Conservation (phyloP, 2,329 filamentous ascomycete species). For the Colletotrichum orbiculare region DNA sequence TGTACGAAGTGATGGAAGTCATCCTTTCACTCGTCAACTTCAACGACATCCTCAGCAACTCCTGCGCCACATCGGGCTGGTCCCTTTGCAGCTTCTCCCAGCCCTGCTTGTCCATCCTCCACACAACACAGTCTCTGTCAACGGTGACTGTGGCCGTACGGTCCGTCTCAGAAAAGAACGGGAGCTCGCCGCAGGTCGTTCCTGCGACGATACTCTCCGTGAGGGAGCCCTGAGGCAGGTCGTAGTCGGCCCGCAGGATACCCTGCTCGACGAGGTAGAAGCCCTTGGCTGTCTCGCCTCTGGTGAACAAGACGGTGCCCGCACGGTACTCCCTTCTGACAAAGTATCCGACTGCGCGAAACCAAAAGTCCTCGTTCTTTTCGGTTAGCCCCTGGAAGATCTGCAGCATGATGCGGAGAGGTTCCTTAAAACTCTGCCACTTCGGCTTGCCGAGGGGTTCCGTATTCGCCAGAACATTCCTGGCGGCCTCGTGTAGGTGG, state of each 20-base stretch:
- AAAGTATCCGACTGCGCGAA: slow-evolving; percentile 82
- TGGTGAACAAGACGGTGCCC: slow-evolving; percentile 80
- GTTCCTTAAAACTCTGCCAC: slow-evolving; percentile 91
- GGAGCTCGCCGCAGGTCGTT: slow-evolving; percentile 93
- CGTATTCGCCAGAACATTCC: slow-evolving; percentile 76
- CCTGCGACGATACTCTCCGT: slow-evolving; percentile 94
- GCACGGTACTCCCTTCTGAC: slow-evolving; percentile 72
- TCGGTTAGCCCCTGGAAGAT: slow-evolving; percentile 91
- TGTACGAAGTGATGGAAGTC: slow-evolving; percentile 72
- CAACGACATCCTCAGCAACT: slow-evolving; percentile 86
- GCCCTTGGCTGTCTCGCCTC: slow-evolving; percentile 80
- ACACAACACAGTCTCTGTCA: slow-evolving; percentile 84
- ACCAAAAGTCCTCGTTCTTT: slow-evolving; percentile 97
- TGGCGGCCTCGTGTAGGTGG: slow-evolving; percentile 83
- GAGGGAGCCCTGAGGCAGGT: slow-evolving; percentile 87
- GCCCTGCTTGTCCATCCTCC: slow-evolving; percentile 78
- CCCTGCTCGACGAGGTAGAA: slow-evolving; percentile 94
- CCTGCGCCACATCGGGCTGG: slow-evolving; percentile 81
- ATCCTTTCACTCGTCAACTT: slow-evolving; percentile 96
- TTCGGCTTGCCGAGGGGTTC: slow-evolving; percentile 70
- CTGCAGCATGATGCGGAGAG: slow-evolving; percentile 89
- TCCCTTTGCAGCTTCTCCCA: slow-evolving; percentile 80
- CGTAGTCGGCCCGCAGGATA: slow-evolving; percentile 89
- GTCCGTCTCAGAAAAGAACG: slow-evolving; percentile 92
- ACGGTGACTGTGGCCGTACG: slow-evolving; percentile 88